Evolutionary conservation across 2,329 filamentous ascomycete genomes (phyloP).

Genomic region (Cercospora sesami): DNA sequence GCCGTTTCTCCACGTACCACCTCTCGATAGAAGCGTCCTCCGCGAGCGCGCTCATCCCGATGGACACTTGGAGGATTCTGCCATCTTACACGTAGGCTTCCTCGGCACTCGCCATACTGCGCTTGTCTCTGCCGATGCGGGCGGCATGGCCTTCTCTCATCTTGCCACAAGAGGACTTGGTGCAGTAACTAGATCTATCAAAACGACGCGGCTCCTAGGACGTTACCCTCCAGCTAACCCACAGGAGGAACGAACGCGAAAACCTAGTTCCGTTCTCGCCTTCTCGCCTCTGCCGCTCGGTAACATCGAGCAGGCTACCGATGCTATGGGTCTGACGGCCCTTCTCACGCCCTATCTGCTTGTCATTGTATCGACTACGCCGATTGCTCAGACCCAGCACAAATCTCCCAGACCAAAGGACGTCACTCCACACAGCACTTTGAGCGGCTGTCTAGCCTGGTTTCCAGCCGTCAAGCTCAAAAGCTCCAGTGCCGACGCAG

Average conservation of each 20-base stretch:
- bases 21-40: conserved; percentile 63
- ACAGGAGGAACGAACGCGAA: conserved; percentile 66
- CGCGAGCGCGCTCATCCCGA: conserved; percentile 68
- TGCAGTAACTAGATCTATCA: conserved; percentile 78
- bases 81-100: conserved; percentile 90
- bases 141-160: conserved; percentile 97
- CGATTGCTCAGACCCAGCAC: conserved; percentile 92
- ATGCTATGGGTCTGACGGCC: conserved; percentile 85
- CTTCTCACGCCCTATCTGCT: conserved; percentile 94
- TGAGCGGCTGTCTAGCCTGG: conserved; percentile 95
- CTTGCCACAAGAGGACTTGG: conserved; percentile 89
- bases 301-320: conserved; percentile 87
- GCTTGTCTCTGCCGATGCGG: conserved; percentile 89
- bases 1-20: conserved; percentile 84
- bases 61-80: conserved; percentile 75
- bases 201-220: conserved; percentile 85
- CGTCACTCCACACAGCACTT: conserved; percentile 80
- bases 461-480: conserved; percentile 95
- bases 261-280: conserved; percentile 90
- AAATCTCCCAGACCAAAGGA: conserved; percentile 91
- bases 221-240: conserved; percentile 75
- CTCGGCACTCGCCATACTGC: conserved; percentile 91
- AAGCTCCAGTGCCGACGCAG: conserved; percentile 56
- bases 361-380: conserved; percentile 95
- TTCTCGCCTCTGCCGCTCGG: conserved; percentile 88